Evolutionary conservation across 2,329 filamentous ascomycete genomes (phyloP), one percentile per base, ranked within the genome.

Genomic region (Neofusicoccum cordaticola): DNA sequence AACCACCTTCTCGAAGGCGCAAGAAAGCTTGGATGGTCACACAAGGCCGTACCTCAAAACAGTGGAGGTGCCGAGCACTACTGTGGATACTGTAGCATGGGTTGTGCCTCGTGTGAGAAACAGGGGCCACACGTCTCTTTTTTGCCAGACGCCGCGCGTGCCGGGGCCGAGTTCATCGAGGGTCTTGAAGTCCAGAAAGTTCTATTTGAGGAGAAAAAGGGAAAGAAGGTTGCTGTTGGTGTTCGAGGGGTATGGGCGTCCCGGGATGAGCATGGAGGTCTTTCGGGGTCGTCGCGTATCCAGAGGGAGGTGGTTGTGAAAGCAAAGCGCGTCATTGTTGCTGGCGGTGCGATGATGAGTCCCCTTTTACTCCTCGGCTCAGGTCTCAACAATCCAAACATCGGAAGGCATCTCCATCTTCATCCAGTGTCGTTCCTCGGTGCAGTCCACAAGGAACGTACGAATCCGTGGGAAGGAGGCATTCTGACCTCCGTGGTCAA

Each of bases 151-250:
- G 93, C 94, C 2, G 90, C 88, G 0, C 83, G 84, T 61, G 87
- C 90, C 0, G 93, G 93, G 0, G 91, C 93, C 0, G 82, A 85
- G 68, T 97, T 97, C 73, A 85, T 96, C 65, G 92, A 97, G 80
- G 93, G 93, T 0, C 92, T 95, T 71, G 78, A 87, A 19, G 90
- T 88, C 0, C 85, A 91, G 12, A 84, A 84, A 66, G 81, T 97
- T 15, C 68, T 90, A 0, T 96, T 96, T 73, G 85, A 88, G 22
- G 80, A 84, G 3, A 74, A 72, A 5, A 80, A 78, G 7, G 85
- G 80, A 1, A 79, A 82, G 42, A 83, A 83, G 68, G 83, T 82
- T 3, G 91, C 91, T 0, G 84, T 83, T 0, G 93, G 93, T 0
- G 83, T 97, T 1, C 79, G 86, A 65, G 93, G 93, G 1, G 81